phyloP scores from a whole-genome alignment of 345 rosid species.

The Sisymbrium altissimum region DNA sequence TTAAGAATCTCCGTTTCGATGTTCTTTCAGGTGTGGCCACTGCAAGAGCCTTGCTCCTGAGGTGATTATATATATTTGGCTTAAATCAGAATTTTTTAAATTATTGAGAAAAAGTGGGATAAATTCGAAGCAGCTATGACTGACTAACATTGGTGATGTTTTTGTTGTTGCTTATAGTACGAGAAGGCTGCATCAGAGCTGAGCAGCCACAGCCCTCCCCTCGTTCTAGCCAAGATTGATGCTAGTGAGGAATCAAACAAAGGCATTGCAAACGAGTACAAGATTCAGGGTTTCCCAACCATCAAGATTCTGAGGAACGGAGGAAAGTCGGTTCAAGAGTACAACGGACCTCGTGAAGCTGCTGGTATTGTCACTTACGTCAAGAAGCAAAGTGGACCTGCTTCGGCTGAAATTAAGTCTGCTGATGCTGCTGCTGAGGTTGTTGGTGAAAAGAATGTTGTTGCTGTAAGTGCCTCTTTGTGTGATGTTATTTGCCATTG shows the following conservation, averaged over 20 bases:
- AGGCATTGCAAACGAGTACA: conserved; percentile 50
- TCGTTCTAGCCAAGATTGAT: conserved; percentile 86
- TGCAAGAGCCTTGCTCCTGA: conserved; percentile 93
- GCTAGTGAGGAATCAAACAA: conserved; percentile 72
- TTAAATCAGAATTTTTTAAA: not conserved
- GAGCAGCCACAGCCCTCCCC: conserved; percentile 60
- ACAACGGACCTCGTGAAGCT: conserved; percentile 96
- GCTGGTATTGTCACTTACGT: conserved; percentile 76
- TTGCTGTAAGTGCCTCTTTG: conserved; percentile 51
- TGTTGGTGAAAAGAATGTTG: conserved; percentile 61
- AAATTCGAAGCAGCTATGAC: not conserved
- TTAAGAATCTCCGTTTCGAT: not conserved
- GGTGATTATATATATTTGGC: conserved; percentile 37
- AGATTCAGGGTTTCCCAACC: conserved; percentile 87
- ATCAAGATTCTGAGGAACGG: conserved; percentile 81
- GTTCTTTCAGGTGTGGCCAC: conserved; percentile 82
- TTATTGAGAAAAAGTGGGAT: not conserved
- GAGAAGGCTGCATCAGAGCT: conserved; percentile 89
- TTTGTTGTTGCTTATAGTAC: conserved; percentile 45
- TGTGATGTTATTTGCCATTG: not conserved
- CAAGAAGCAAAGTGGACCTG: conserved; percentile 92
- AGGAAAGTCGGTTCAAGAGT: conserved; percentile 74
- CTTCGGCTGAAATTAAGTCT: conserved; percentile 74
- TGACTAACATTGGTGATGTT: not conserved
- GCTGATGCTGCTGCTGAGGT: conserved; percentile 54